A percentile compares a stretch with the other conserved stretches of the same genome.
Evolutionary conservation across 176 grass and related monocot species (phyloP).

Genomic region (Bonia amplexicaulis): DNA sequence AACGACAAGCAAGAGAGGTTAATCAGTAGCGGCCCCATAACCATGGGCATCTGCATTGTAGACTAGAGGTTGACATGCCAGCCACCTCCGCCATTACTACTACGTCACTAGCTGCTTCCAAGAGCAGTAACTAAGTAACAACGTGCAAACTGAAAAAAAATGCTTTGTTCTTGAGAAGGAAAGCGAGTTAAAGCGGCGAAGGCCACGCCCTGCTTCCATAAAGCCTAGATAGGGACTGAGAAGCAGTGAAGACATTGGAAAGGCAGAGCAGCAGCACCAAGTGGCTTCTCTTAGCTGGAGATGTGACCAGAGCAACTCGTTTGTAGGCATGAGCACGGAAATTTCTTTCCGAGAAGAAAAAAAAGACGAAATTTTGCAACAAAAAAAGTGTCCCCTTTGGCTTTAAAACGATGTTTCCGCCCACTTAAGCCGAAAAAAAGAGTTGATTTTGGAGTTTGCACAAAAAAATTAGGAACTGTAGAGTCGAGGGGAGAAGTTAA

Average conservation of each 20-base stretch:
- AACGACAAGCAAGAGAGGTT: conserved; percentile 5
- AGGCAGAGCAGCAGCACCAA: conserved; percentile 7
- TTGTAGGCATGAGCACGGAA: background rate
- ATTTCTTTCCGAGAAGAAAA: background rate
- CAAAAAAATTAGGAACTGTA: background rate
- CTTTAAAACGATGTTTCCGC: background rate
- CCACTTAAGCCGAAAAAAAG: background rate
- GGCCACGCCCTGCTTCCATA: conserved; percentile 33
- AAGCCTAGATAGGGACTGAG: conserved; percentile 1
- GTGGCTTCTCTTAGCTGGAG: background rate
- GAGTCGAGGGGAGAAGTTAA: conserved; percentile 16
- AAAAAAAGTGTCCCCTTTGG: background rate
- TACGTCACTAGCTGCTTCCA: conserved; percentile 29
- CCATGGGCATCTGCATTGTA: conserved; percentile 18
- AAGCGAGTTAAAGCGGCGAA: conserved; percentile 25
- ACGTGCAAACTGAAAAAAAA: conserved; percentile 20
- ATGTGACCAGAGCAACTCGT: background rate
- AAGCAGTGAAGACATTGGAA: conserved; percentile 18
- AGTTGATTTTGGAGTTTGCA: background rate
- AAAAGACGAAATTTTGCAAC: background rate
- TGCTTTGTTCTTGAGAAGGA: background rate
- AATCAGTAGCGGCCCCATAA: conserved; percentile 17
- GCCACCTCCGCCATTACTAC: conserved; percentile 34
- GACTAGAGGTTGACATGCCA: conserved; percentile 23
- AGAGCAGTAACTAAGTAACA: conserved; percentile 30